Percentiles rank a stretch among this genome's conserved stretches.
Evolutionary conservation across 1,284 basidiomycete species (phyloP).

Genomic region (Inonotus obliquus): DNA sequence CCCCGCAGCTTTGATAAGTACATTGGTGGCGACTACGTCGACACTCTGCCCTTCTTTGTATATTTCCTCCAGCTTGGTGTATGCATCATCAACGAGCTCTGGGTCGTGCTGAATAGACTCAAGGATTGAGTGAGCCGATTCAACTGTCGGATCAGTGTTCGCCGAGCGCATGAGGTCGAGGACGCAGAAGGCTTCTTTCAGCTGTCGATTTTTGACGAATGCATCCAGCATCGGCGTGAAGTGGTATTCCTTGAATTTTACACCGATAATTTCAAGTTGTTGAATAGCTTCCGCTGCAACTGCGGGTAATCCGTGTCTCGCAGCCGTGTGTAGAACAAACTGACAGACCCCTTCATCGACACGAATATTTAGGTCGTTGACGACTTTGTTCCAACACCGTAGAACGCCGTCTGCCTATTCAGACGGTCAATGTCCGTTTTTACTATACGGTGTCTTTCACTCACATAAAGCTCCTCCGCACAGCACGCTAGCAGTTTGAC

Average conservation of each 20-base stretch:
- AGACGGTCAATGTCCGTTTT: slow-evolving; percentile 9
- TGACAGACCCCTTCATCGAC: slow-evolving; percentile 76
- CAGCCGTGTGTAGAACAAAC: slow-evolving; percentile 67
- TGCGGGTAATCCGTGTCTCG: slow-evolving; percentile 60
- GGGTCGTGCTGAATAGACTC: slow-evolving; percentile 42
- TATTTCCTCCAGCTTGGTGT: slow-evolving; percentile 60
- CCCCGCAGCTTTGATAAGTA: slow-evolving; percentile 60
- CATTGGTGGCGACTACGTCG: slow-evolving; percentile 58
- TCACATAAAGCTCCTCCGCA: slow-evolving; percentile 56
- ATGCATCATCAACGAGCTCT: slow-evolving; percentile 61
- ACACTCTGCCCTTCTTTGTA: slow-evolving; percentile 46
- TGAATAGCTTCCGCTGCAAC: slow-evolving; percentile 64
- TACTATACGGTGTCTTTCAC: slow-evolving; percentile 27
- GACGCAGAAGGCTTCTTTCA: slow-evolving; percentile 55
- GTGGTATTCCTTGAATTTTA: slow-evolving; percentile 62
- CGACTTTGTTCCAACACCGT: slow-evolving; percentile 58
- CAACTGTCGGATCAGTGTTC: slow-evolving; percentile 39
- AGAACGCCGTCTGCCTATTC: slow-evolving; percentile 61
- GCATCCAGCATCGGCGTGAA: slow-evolving; percentile 66
- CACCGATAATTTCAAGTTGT: slow-evolving; percentile 42
- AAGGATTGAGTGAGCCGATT: slow-evolving; percentile 50
- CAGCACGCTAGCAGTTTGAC: slow-evolving; percentile 52
- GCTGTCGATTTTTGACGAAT: slow-evolving; percentile 44
- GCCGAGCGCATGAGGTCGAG: slow-evolving; percentile 52
- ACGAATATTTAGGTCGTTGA: slow-evolving; percentile 44